These are phyloP conservation scores for Orbilia brochopaga DNA, from an alignment of 2,329 filamentous ascomycete species.

Conservation along the genomic window DNA sequence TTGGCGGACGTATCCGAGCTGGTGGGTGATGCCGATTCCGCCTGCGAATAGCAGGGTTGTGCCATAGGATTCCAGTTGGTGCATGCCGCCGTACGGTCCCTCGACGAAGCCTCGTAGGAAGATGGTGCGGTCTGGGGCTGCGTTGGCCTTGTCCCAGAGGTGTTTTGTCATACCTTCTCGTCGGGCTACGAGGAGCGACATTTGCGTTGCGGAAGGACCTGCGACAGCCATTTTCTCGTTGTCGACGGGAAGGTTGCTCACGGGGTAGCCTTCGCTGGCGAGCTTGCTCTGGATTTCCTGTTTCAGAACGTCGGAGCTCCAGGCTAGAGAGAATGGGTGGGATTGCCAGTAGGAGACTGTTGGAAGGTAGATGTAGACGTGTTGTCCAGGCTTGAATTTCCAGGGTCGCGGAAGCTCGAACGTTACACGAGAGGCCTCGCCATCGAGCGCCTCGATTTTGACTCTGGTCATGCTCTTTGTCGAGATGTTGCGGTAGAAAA, in stretches of 20 bases:
- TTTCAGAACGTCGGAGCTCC: slow-evolving; percentile 32
- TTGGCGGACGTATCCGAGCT: slow-evolving; percentile 84
- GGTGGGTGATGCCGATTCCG: slow-evolving; percentile 93
- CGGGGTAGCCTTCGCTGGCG: slow-evolving; percentile 60
- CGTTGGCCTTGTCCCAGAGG: slow-evolving; percentile 73
- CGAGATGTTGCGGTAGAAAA: slow-evolving; percentile 68
- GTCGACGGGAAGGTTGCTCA: slow-evolving; percentile 62
- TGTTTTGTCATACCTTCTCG: slow-evolving; percentile 81
- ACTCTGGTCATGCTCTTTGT: slow-evolving; percentile 63
- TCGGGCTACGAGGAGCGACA: slow-evolving; percentile 75
- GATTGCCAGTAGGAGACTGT: slow-evolving; percentile 59
- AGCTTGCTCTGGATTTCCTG: slow-evolving; percentile 31
- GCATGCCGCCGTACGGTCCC: slow-evolving; percentile 84
- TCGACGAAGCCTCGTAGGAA: slow-evolving; percentile 66
- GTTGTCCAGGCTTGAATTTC: slow-evolving; percentile 75
- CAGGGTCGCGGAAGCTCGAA: slow-evolving; percentile 64
- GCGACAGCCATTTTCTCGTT: slow-evolving; percentile 44
- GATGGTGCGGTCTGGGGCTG: slow-evolving; percentile 60
- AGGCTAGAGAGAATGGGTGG: slow-evolving; percentile 31
- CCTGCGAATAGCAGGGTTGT: slow-evolving; percentile 89
- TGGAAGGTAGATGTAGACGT: slow-evolving; percentile 80
- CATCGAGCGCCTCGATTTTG: slow-evolving; percentile 78
- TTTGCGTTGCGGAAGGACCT: slow-evolving; percentile 62
- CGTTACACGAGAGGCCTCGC: slow-evolving; percentile 75
- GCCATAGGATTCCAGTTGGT: slow-evolving; percentile 88